phyloP scores from a whole-genome alignment of 768 basidiomycete species.

The Kwoniella pini region DNA sequence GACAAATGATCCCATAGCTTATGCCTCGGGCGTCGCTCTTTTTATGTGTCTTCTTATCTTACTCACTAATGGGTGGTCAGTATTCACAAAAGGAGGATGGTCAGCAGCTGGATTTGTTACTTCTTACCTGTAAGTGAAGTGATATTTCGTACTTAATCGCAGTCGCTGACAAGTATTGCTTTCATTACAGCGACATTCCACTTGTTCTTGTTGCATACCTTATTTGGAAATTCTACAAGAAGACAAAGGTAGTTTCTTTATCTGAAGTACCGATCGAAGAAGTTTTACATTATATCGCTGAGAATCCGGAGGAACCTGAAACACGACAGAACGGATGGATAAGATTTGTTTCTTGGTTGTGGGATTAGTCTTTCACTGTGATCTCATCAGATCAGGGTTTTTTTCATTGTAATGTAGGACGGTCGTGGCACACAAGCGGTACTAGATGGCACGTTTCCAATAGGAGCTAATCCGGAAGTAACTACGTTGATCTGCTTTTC shows the following conservation, averaged over 20 bases:
- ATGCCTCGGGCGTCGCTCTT: conserved; percentile 2
- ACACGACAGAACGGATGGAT: background rate
- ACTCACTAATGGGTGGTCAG: conserved; percentile 12
- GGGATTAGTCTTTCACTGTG: conserved; percentile 8
- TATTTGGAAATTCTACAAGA: conserved; percentile 14
- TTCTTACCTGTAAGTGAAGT: conserved; percentile 10
- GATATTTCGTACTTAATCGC: background rate
- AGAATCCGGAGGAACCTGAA: conserved; percentile 3
- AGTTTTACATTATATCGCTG: conserved; percentile 10
- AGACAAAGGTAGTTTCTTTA: conserved; percentile 3
- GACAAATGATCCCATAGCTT: conserved; percentile 8
- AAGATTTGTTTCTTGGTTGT: conserved; percentile 12
- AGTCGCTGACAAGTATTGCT: background rate
- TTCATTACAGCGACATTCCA: conserved; percentile 10
- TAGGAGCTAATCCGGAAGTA: too few species aligned
- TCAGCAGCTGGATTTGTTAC: conserved; percentile 14
- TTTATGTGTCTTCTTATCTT: conserved; percentile 14
- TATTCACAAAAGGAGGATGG: conserved; percentile 16
- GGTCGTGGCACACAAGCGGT: too few species aligned
- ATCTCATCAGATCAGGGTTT: too few species aligned
- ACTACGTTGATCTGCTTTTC: too few species aligned
- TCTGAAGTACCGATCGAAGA: conserved; percentile 9
- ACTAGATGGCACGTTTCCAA: too few species aligned
- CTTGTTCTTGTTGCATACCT: conserved; percentile 6
- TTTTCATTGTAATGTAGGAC: too few species aligned